These are phyloP conservation scores for Phyllosticta capitalensis DNA, from an alignment of 2,329 filamentous ascomycete genomes.

Conservation along the genomic window DNA sequence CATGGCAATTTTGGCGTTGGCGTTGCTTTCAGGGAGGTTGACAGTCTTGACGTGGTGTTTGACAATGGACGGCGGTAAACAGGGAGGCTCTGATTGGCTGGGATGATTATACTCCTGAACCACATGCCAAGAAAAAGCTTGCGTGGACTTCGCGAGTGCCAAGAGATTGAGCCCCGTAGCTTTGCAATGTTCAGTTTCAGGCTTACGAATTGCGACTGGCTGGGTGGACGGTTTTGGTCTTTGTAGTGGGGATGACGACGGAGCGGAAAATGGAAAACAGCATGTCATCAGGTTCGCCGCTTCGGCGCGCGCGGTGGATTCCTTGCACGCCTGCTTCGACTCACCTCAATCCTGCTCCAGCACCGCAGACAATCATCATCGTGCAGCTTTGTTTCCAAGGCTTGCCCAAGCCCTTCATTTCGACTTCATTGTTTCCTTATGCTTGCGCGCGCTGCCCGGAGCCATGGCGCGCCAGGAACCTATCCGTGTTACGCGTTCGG, in stretches of 20 bases:
- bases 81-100: background rate
- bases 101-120: background rate
- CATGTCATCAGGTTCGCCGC: background rate
- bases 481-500: slow-evolving; percentile 11
- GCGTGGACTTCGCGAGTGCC: background rate
- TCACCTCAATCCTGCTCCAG: background rate
- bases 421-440: slow-evolving; percentile 6
- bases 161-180: background rate
- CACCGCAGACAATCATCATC: background rate
- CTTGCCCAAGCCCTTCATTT: background rate
- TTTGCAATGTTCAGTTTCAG: background rate
- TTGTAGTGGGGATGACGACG: background rate
- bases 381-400: background rate
- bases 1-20: background rate
- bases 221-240: background rate
- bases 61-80: background rate
- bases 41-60: background rate
- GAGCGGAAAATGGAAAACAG: no score
- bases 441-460: slow-evolving; percentile 6
- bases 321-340: background rate
- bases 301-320: background rate
- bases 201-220: background rate
- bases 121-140: background rate
- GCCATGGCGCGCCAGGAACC: slow-evolving; percentile 8
- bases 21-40: background rate